Conservation (phyloP, 306 rosid species). For the Hippophae gyantsensis region DNA sequence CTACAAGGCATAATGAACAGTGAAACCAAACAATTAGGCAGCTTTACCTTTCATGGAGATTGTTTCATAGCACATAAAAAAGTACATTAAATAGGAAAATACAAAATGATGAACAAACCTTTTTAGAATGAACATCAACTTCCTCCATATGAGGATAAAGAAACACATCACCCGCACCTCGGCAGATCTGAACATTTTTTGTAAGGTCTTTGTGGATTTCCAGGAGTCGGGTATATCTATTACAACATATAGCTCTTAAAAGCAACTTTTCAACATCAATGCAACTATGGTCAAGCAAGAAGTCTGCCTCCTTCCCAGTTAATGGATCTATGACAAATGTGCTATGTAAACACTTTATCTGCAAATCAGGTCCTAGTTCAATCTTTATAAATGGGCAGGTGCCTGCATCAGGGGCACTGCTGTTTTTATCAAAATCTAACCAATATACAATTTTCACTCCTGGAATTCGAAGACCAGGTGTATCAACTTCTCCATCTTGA, state of each 20-base stretch:
- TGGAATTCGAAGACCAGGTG: slow-evolving; percentile 71
- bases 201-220: slow-evolving; percentile 82
- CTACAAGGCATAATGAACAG: neutral
- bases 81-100: slow-evolving; percentile 2
- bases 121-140: slow-evolving; percentile 46
- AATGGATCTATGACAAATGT: slow-evolving; percentile 81
- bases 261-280: slow-evolving; percentile 92
- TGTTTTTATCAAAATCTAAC: slow-evolving; percentile 81
- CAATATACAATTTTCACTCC: slow-evolving; percentile 84
- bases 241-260: slow-evolving; percentile 79
- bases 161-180: slow-evolving; percentile 58
- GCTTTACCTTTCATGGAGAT: neutral
- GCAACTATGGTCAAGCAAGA: slow-evolving; percentile 73
- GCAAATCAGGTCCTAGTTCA: slow-evolving; percentile 87
- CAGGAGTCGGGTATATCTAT: slow-evolving; percentile 80
- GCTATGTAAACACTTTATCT: slow-evolving; percentile 75
- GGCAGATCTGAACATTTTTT: slow-evolving; percentile 65
- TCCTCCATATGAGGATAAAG: slow-evolving; percentile 55
- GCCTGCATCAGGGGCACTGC: slow-evolving; percentile 47
- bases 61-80: neutral
- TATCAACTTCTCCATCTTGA: slow-evolving; percentile 77
- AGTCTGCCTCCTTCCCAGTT: slow-evolving; percentile 82
- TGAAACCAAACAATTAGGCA: neutral
- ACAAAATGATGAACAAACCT: slow-evolving; percentile 33
- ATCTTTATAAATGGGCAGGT: slow-evolving; percentile 71